Evolutionary conservation across 148 eudicot species (phyloP).

Genomic region (Nepenthes mirabilis): DNA sequence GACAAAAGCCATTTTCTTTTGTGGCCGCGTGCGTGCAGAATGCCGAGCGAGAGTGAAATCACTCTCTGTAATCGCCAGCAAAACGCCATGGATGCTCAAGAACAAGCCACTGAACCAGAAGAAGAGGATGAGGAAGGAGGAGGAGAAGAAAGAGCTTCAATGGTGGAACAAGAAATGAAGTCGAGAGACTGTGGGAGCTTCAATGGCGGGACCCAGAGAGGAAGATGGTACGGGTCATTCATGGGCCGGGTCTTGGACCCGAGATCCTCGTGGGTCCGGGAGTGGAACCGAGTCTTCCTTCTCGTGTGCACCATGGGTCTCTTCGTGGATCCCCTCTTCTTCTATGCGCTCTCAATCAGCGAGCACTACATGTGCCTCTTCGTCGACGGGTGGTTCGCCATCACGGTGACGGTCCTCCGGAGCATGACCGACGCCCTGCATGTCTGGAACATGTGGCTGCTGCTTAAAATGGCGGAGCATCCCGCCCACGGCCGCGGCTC

Average conservation of each 20-base stretch:
- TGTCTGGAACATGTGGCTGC: constrained; percentile 83
- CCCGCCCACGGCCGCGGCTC: constrained; percentile 1
- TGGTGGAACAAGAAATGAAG: background rate
- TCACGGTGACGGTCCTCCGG: constrained; percentile 58
- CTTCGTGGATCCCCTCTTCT: constrained; percentile 82
- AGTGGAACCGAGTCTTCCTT: constrained; percentile 78
- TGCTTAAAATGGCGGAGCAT: constrained; percentile 36
- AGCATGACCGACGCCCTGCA: constrained; percentile 76
- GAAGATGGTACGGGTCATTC: constrained; percentile 9
- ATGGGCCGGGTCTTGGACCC: constrained; percentile 43
- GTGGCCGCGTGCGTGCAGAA: background rate
- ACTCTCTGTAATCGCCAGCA: background rate
- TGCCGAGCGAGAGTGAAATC: constrained; percentile 1
- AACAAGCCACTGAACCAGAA: background rate
- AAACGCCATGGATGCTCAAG: background rate
- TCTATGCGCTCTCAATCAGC: constrained; percentile 72
- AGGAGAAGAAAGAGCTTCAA: background rate
- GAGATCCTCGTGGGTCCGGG: constrained; percentile 55
- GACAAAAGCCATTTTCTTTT: no score
- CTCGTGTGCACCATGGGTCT: constrained; percentile 62
- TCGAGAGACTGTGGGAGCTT: background rate
- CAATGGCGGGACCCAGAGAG: constrained; percentile 1
- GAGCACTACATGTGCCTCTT: constrained; percentile 64
- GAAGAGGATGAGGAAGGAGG: background rate
- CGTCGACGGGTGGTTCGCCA: constrained; percentile 87